These are phyloP conservation scores for Chenopodium berlandieri DNA, from an alignment of 148 eudicot species.

Conservation along the genomic window DNA sequence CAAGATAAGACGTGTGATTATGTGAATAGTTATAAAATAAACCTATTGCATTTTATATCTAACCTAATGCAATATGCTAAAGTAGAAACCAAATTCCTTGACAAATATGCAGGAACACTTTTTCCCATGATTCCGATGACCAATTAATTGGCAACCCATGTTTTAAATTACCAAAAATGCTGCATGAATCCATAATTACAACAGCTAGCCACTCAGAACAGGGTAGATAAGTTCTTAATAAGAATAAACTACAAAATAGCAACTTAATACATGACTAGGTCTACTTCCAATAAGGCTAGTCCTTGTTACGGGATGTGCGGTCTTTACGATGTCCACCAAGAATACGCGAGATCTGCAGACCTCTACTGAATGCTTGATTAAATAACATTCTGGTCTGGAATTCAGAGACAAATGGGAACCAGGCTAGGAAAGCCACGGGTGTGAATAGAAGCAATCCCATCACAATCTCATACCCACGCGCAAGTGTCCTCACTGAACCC, in stretches of 20 bases:
- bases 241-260: slow-evolving; percentile 2
- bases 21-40: too few relatives aligned
- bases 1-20: too few relatives aligned
- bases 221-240: background rate
- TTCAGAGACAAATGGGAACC: slow-evolving; percentile 86
- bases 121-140: too few relatives aligned
- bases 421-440: slow-evolving; percentile 79
- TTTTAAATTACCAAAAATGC: background rate
- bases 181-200: slow-evolving; percentile 14
- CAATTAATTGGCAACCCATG: background rate
- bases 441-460: slow-evolving; percentile 83
- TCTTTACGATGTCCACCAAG: slow-evolving; percentile 83
- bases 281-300: slow-evolving; percentile 24
- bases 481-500: slow-evolving; percentile 70
- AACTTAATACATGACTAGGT: background rate
- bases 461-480: slow-evolving; percentile 72
- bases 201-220: slow-evolving; percentile 1
- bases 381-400: slow-evolving; percentile 81
- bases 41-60: too few relatives aligned
- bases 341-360: slow-evolving; percentile 78
- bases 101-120: too few relatives aligned
- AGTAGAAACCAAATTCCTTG: too few relatives aligned
- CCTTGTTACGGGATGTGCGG: slow-evolving; percentile 65
- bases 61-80: too few relatives aligned
- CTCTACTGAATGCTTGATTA: slow-evolving; percentile 91